Conservation (phyloP, 2,329 filamentous ascomycete genomes). For the Clarireedia monteithiana region DNA sequence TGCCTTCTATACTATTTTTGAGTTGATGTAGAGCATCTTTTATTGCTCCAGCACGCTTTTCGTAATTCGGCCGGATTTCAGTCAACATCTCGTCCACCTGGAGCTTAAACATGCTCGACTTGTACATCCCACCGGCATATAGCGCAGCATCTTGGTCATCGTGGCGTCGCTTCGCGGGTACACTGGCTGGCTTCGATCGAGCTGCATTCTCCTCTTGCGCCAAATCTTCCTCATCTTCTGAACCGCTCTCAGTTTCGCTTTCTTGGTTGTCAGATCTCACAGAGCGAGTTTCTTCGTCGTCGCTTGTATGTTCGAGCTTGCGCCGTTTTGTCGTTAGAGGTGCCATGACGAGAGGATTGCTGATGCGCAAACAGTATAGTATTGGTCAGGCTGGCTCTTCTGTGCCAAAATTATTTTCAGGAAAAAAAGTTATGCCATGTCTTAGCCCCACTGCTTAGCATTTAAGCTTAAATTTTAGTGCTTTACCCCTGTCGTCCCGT, state of each 20-base stretch:
- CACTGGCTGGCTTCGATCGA: conserved; percentile 7
- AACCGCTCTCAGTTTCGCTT: conserved; percentile 5
- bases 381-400: too few species aligned
- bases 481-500: background rate
- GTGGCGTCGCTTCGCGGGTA: conserved; percentile 16
- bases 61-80: conserved; percentile 50
- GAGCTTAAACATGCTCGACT: conserved; percentile 59
- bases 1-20: conserved; percentile 48
- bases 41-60: conserved; percentile 44
- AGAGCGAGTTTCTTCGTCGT: background rate
- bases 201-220: conserved; percentile 17
- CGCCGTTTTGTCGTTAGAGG: conserved; percentile 27
- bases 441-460: background rate
- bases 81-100: conserved; percentile 57
- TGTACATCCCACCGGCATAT: conserved; percentile 42
- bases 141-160: conserved; percentile 29
- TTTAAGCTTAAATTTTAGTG: conserved; percentile 11
- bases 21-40: conserved; percentile 46
- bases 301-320: conserved; percentile 25
- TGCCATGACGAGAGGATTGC: conserved; percentile 14
- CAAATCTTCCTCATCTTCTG: conserved; percentile 4
- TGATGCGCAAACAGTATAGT: background rate
- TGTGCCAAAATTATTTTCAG: conserved; percentile 2
- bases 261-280: conserved; percentile 2
- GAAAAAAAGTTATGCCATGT: conserved; percentile 3